These are phyloP conservation scores for Tricholoma sp. DNA, from an alignment of 768 basidiomycete species.

Conservation along the genomic window DNA sequence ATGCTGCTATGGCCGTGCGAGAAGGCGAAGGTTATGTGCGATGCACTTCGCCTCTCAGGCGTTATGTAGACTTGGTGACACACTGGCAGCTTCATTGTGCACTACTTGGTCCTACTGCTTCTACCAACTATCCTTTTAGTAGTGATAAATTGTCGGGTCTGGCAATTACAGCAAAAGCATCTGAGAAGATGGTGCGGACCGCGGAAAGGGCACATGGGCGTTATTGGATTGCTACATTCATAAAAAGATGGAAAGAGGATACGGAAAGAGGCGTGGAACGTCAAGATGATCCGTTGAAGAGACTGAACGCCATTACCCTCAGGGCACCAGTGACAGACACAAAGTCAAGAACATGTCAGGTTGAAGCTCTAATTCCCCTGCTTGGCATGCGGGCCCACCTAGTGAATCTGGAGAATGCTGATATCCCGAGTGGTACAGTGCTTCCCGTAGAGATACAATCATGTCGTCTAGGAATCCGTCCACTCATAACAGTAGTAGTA, in stretches of 20 bases:
- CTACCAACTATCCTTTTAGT: conserved; percentile 36
- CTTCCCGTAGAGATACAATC: neutral
- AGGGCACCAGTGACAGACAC: neutral
- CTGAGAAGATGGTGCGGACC: conserved; percentile 29
- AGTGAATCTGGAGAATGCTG: neutral
- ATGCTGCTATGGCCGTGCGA: conserved; percentile 66
- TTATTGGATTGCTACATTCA: conserved; percentile 31
- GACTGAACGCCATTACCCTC: conserved; percentile 6
- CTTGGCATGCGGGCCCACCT: conserved; percentile 2
- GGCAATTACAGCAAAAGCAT: conserved; percentile 28
- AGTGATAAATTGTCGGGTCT: conserved; percentile 40
- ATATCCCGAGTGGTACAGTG: neutral
- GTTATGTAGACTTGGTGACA: conserved; percentile 72
- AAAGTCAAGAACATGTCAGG: neutral
- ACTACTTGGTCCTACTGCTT: conserved; percentile 39
- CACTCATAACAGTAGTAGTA: neutral
- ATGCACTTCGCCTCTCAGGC: conserved; percentile 82
- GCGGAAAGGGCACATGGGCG: conserved; percentile 24
- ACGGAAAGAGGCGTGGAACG: conserved; percentile 13
- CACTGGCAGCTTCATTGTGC: conserved; percentile 95
- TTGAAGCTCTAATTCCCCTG: conserved; percentile 4
- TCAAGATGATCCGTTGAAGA: conserved; percentile 8
- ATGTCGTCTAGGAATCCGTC: neutral
- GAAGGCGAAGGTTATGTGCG: conserved; percentile 77
- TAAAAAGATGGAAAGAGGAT: conserved; percentile 34